Evolutionary conservation across 345 rosid genomes (phyloP).

Genomic region (Citrus inodora): DNA sequence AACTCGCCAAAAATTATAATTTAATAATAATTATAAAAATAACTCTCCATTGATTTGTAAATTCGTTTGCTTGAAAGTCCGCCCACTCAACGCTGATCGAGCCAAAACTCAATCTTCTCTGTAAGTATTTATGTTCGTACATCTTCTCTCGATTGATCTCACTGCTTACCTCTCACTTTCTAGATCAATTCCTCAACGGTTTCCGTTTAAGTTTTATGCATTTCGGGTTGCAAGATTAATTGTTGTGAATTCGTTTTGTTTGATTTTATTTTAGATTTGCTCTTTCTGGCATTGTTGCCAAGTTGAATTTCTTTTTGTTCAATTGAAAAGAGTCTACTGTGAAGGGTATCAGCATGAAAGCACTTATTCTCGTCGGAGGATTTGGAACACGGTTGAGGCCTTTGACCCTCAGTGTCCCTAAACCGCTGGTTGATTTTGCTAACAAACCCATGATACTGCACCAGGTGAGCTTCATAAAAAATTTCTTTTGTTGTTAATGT

Average conservation of each 20-base stretch:
- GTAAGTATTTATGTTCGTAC: too few species aligned
- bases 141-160: background rate
- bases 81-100: background rate
- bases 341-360: constrained; percentile 49
- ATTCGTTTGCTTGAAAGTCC: too few species aligned
- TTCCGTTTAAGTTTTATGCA: too few species aligned
- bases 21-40: too few species aligned
- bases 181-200: background rate
- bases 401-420: constrained; percentile 71
- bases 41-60: too few species aligned
- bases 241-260: background rate
- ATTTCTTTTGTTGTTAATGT: background rate
- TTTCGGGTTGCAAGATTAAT: too few species aligned
- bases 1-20: too few species aligned
- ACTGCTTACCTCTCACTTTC: background rate
- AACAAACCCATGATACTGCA: constrained; percentile 86
- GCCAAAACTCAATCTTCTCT: background rate
- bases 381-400: constrained; percentile 79
- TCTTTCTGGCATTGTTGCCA: background rate
- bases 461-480: constrained; percentile 38
- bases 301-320: background rate
- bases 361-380: constrained; percentile 82
- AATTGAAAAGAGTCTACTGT: background rate
- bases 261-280: background rate
- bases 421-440: constrained; percentile 79